Percentiles rank a stretch among this genome's conserved stretches.
Conservation (phyloP, 768 basidiomycete species). For the Gloeopeniophorella convolvens region DNA sequence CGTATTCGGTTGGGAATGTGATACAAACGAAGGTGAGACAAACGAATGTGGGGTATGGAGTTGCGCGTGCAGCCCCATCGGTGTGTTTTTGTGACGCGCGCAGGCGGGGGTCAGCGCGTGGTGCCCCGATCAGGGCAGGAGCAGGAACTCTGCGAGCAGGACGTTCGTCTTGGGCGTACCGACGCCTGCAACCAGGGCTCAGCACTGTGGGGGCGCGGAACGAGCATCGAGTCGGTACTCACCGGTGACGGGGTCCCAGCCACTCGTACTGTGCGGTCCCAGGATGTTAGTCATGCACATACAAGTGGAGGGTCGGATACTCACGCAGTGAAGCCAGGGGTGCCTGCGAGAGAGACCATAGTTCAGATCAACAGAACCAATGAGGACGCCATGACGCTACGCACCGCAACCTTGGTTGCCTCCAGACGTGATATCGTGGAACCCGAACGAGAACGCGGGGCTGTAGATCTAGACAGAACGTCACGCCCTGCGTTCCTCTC, state of each 20-base stretch:
- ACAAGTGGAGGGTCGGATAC: neutral
- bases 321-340: conserved; percentile 6
- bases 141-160: neutral
- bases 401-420: conserved; percentile 12
- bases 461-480: conserved; percentile 1
- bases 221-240: too few species aligned
- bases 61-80: neutral
- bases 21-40: too few species aligned
- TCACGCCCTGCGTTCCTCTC: neutral
- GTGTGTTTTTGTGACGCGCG: neutral
- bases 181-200: neutral
- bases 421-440: conserved; percentile 11
- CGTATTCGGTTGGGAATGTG: too few species aligned
- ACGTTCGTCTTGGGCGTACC: conserved; percentile 1
- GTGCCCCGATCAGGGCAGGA: neutral
- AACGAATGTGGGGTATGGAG: neutral
- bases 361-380: too few species aligned
- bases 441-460: neutral
- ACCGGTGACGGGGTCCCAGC: conserved; percentile 16
- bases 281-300: neutral
- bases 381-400: too few species aligned
- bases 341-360: conserved; percentile 4
- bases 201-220: neutral
- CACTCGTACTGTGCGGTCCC: neutral
- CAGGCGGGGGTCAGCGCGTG: too few species aligned